Conservation (phyloP, 805 yeast genomes). For the Candida andamanensis region DNA sequence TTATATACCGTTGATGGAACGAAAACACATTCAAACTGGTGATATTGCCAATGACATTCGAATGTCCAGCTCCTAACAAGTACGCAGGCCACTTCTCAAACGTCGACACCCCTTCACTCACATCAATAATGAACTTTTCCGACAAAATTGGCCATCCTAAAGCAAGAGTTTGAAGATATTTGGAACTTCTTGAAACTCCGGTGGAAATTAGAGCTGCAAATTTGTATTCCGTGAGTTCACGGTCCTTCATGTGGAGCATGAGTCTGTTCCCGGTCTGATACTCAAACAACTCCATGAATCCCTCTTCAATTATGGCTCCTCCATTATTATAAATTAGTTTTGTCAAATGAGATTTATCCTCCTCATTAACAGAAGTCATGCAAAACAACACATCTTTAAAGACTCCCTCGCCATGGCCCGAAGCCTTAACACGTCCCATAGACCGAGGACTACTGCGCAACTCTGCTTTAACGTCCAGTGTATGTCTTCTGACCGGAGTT, state of each 20-base stretch:
- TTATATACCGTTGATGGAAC: conserved; percentile 36
- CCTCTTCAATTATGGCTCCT: conserved; percentile 32
- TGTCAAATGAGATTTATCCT: conserved; percentile 4
- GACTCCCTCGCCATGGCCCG: conserved; percentile 7
- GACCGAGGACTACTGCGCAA: conserved; percentile 2
- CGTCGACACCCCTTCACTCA: conserved; percentile 24
- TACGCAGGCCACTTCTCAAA: conserved; percentile 46
- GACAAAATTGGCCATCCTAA: conserved; percentile 84
- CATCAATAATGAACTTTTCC: conserved; percentile 49
- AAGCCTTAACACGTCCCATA: too few relatives aligned
- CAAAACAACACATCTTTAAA: conserved; percentile 19
- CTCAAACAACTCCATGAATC: conserved; percentile 24
- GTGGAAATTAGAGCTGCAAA: conserved; percentile 68
- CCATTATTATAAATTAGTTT: conserved; percentile 6
- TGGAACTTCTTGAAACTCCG: conserved; percentile 58
- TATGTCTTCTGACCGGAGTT: conserved; percentile 12
- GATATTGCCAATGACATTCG: conserved; percentile 38
- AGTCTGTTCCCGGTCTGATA: conserved; percentile 8
- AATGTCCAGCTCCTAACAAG: conserved; percentile 69
- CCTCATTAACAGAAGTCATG: conserved; percentile 31
- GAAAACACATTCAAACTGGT: conserved; percentile 46
- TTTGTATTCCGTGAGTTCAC: conserved; percentile 9
- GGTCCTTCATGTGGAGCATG: conserved; percentile 5
- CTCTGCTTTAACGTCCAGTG: too few relatives aligned
- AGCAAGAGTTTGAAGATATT: conserved; percentile 72